Evolutionary conservation across 2,329 filamentous ascomycete genomes (phyloP).

Genomic region (Colletotrichum liriopes): DNA sequence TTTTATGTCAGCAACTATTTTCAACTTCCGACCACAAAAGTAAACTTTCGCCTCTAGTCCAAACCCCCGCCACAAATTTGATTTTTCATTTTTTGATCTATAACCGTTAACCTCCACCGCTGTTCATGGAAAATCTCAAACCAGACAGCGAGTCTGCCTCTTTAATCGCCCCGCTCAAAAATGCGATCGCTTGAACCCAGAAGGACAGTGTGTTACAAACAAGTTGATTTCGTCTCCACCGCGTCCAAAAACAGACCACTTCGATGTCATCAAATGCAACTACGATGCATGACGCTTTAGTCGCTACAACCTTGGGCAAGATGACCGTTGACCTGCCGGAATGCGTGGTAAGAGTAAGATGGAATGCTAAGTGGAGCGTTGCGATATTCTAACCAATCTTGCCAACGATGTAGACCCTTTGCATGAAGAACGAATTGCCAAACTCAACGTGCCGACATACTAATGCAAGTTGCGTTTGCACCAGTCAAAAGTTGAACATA

Average conservation of each 20-base stretch:
- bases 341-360: background rate
- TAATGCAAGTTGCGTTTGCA: background rate
- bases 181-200: too few species aligned
- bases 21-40: too few species aligned
- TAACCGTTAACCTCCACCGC: too few species aligned
- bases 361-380: fast-evolving
- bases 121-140: too few species aligned
- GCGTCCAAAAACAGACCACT: background rate
- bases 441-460: background rate
- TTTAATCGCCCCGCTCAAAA: too few species aligned
- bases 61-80: too few species aligned
- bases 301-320: too few species aligned
- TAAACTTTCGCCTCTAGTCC: too few species aligned
- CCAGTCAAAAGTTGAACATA: background rate
- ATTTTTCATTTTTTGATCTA: too few species aligned
- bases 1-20: too few species aligned
- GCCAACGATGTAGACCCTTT: background rate
- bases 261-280: background rate
- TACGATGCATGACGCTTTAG: too few species aligned
- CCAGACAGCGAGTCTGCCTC: too few species aligned
- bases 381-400: background rate
- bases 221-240: background rate
- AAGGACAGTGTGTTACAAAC: background rate
- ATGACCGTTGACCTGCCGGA: background rate
- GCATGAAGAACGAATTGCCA: background rate